These are phyloP conservation scores for Juncus effusus DNA, from an alignment of 176 grass and related monocot species.

Conservation along the genomic window DNA sequence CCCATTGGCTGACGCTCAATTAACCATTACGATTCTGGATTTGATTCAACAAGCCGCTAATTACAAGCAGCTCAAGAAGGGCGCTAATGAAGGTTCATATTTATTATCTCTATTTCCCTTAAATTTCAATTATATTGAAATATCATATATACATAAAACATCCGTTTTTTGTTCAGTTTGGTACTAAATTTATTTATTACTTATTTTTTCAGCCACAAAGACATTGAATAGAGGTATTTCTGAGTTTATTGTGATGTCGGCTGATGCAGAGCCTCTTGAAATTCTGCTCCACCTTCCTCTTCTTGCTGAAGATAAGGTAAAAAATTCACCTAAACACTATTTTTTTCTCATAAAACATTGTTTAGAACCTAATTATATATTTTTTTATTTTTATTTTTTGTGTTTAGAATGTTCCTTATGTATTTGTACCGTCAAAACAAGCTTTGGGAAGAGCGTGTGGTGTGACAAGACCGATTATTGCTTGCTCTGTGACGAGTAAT, in stretches of 20 bases:
- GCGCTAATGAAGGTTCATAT: constrained; percentile 82
- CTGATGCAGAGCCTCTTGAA: constrained; percentile 80
- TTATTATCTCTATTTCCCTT: constrained; percentile 1
- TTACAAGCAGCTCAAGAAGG: constrained; percentile 93
- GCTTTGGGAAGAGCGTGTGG: constrained; percentile 81
- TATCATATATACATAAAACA: too few species aligned
- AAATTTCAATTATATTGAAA: background rate
- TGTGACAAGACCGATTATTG: constrained; percentile 77
- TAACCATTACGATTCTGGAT: constrained; percentile 63
- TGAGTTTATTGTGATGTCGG: constrained; percentile 86
- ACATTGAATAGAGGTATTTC: constrained; percentile 81
- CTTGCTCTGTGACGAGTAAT: constrained; percentile 81
- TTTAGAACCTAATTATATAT: too few species aligned
- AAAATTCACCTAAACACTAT: too few species aligned
- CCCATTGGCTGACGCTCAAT: constrained; percentile 70
- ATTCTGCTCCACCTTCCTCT: constrained; percentile 83
- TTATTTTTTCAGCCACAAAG: constrained; percentile 50
- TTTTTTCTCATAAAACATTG: too few species aligned
- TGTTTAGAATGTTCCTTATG: constrained; percentile 71
- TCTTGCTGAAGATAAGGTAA: constrained; percentile 76
- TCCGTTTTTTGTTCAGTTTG: too few species aligned
- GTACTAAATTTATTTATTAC: background rate
- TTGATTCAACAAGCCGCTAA: constrained; percentile 70
- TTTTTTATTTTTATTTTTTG: constrained; percentile 1
- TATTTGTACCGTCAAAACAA: constrained; percentile 83